These are phyloP conservation scores for Fusarium tricinctum DNA, from an alignment of 2,329 filamentous ascomycete genomes.

Conservation along the genomic window DNA sequence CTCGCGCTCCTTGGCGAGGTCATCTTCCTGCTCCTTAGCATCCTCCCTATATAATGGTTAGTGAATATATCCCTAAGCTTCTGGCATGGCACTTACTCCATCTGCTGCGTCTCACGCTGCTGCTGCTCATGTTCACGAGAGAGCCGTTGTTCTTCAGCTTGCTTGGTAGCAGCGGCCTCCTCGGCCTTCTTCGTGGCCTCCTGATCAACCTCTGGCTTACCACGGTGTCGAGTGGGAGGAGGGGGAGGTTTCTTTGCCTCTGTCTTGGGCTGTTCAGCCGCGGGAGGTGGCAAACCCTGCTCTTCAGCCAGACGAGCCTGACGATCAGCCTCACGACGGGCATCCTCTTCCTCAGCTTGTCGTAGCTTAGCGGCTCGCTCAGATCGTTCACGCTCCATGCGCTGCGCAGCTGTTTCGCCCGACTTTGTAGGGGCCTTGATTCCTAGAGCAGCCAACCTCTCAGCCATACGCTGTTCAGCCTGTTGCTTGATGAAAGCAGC, in stretches of 20 bases:
- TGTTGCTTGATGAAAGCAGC: conserved; percentile 98
- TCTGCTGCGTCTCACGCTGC: conserved; percentile 76
- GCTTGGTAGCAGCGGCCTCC: conserved; percentile 68
- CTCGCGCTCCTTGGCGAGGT: conserved; percentile 83
- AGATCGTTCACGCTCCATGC: conserved; percentile 86
- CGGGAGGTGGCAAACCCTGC: conserved; percentile 73
- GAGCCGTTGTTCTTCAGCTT: conserved; percentile 75
- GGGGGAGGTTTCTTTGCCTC: conserved; percentile 78
- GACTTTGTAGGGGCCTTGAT: conserved; percentile 86
- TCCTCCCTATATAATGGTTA: conserved; percentile 71
- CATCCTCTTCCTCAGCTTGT: conserved; percentile 95
- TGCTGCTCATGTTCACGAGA: conserved; percentile 82
- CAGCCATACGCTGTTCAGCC: conserved; percentile 96
- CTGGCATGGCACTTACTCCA: conserved; percentile 78
- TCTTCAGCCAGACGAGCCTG: conserved; percentile 87
- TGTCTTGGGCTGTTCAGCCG: conserved; percentile 61
- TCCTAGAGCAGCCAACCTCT: conserved; percentile 91
- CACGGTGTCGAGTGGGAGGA: conserved; percentile 81
- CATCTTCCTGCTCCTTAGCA: conserved; percentile 81
- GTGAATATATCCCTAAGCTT: conserved; percentile 12
- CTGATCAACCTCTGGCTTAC: conserved; percentile 71
- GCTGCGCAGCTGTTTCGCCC: conserved; percentile 85
- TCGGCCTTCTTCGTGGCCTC: conserved; percentile 70
- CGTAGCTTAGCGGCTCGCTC: conserved; percentile 89
- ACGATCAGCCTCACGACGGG: conserved; percentile 86